Evolutionary conservation across 225 moss, liverwort and hornwort genomes (phyloP).

Genomic region (Physcomitrium patens): DNA sequence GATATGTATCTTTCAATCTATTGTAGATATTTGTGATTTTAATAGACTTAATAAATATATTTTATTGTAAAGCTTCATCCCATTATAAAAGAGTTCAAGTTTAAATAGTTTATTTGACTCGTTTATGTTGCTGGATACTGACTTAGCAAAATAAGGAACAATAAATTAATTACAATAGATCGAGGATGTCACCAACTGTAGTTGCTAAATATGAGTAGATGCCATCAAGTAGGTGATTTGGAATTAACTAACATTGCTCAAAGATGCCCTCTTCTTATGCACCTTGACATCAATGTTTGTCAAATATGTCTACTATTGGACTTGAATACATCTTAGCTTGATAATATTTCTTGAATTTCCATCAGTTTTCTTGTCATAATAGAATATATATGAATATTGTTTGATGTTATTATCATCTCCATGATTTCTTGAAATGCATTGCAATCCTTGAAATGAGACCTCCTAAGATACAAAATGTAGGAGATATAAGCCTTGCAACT

Average conservation of each 20-base stretch:
- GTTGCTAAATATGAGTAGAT: slow-evolving; percentile 75
- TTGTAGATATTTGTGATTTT: not conserved
- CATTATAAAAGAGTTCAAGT: not conserved
- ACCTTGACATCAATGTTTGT: slow-evolving; percentile 77
- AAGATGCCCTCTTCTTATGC: slow-evolving; percentile 68
- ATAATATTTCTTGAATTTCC: not conserved
- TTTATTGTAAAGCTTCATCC: not conserved
- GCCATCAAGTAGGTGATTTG: slow-evolving; percentile 66
- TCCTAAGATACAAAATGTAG: slow-evolving; percentile 65
- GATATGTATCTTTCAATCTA: slow-evolving; percentile 55
- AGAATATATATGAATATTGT: too few relatives aligned
- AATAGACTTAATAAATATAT: not conserved
- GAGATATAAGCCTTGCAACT: slow-evolving; percentile 65
- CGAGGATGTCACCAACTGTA: slow-evolving; percentile 69
- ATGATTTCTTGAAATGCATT: not conserved
- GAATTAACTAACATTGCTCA: slow-evolving; percentile 68
- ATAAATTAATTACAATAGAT: slow-evolving; percentile 67
- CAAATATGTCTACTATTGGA: slow-evolving; percentile 52
- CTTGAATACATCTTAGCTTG: not conserved
- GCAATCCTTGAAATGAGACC: not conserved
- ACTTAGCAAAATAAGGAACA: slow-evolving; percentile 66
- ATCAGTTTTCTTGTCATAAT: not conserved
- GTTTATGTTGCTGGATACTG: slow-evolving; percentile 18
- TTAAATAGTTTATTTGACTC: slow-evolving; percentile 15
- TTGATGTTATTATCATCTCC: slow-evolving; percentile 1